phyloP scores from a whole-genome alignment of 495 filamentous ascomycete species.

The Aspergillus olivimuriae region DNA sequence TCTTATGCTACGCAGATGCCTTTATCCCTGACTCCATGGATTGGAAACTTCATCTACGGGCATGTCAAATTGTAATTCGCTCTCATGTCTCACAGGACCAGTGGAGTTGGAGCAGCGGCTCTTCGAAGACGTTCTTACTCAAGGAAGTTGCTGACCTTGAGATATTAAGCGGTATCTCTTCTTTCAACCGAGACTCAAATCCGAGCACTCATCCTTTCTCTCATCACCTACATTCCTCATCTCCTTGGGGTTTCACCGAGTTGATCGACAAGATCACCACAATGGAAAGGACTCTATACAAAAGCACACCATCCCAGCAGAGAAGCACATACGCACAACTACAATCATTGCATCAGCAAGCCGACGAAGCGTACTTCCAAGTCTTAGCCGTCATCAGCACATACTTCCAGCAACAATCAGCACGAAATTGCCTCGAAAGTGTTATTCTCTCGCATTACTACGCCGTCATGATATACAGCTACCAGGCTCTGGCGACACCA shows the following conservation, averaged over 20 bases:
- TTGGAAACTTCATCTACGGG: slow-evolving; percentile 15
- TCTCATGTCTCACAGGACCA: slow-evolving; percentile 2
- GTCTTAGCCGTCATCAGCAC: not conserved
- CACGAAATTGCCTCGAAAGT: too few species aligned
- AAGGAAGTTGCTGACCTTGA: slow-evolving; percentile 17
- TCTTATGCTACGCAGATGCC: slow-evolving; percentile 15
- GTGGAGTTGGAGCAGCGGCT: too few species aligned
- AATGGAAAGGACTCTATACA: slow-evolving; percentile 6
- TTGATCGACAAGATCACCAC: slow-evolving; percentile 11
- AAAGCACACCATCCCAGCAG: too few species aligned
- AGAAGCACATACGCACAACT: too few species aligned
- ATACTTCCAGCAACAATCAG: too few species aligned
- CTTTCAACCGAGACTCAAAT: not conserved
- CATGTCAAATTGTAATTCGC: slow-evolving; percentile 11
- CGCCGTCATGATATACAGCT: slow-evolving; percentile 11
- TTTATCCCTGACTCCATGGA: slow-evolving; percentile 12
- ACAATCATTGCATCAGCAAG: not conserved
- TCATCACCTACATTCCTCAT: not conserved
- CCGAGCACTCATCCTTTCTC: not conserved
- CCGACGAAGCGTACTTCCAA: slow-evolving; percentile 7
- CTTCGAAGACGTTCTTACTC: slow-evolving; percentile 7
- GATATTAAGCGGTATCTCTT: slow-evolving; percentile 8
- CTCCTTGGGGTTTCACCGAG: slow-evolving; percentile 12
- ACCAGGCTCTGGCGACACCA: slow-evolving; percentile 11
- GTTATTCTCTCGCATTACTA: slow-evolving; percentile 14